These are phyloP conservation scores for Alloascoidea africana DNA, from an alignment of 805 yeast genomes.

Conservation along the genomic window DNA sequence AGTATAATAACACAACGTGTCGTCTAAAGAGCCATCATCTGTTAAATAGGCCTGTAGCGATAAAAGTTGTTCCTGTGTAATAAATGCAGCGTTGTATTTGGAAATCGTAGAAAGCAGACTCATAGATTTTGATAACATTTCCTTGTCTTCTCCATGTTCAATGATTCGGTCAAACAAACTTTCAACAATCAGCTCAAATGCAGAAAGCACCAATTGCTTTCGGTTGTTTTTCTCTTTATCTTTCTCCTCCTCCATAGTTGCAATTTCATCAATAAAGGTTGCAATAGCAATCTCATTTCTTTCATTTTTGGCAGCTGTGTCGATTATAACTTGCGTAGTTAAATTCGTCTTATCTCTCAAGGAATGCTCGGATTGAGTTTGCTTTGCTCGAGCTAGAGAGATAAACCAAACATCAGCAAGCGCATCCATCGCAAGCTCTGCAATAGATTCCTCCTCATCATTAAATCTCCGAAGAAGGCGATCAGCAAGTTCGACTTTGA, in stretches of 20 bases:
- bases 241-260: constrained; percentile 25
- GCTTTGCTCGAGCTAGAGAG: constrained; percentile 4
- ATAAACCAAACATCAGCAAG: constrained; percentile 26
- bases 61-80: constrained; percentile 51
- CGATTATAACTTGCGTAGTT: constrained; percentile 1
- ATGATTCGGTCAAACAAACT: constrained; percentile 21
- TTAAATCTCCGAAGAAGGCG: constrained; percentile 38
- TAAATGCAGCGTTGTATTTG: constrained; percentile 32
- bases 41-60: constrained; percentile 51
- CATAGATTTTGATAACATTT: constrained; percentile 21
- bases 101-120: constrained; percentile 42
- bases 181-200: constrained; percentile 19
- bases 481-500: constrained; percentile 30
- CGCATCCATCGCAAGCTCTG: constrained; percentile 23
- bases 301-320: constrained; percentile 1
- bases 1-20: constrained; percentile 28
- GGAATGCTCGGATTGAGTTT: not conserved
- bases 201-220: constrained; percentile 6
- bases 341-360: not conserved
- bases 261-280: constrained; percentile 6
- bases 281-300: constrained; percentile 4
- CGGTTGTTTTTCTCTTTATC: constrained; percentile 22
- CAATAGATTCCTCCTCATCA: constrained; percentile 51
- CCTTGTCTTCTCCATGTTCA: constrained; percentile 15
- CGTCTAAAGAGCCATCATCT: constrained; percentile 27